Percentiles rank a stretch among this genome's conserved stretches.
Evolutionary conservation across 495 filamentous ascomycete species (phyloP).

Genomic region (Pseudoneurospora amorphoporcata): DNA sequence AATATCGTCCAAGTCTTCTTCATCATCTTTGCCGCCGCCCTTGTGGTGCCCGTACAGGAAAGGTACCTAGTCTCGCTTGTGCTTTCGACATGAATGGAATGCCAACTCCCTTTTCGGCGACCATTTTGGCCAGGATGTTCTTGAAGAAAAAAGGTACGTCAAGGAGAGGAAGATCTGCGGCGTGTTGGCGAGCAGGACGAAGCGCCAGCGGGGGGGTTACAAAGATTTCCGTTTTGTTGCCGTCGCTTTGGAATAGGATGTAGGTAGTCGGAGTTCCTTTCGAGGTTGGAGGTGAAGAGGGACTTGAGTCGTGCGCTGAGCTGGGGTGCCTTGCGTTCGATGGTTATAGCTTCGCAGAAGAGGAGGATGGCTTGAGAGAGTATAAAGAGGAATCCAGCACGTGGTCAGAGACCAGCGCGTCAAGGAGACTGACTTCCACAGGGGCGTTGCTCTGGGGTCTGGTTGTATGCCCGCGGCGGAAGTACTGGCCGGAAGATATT

Average conservation of each 20-base stretch:
- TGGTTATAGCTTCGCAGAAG: neutral
- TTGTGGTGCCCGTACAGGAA: neutral
- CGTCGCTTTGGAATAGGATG: neutral
- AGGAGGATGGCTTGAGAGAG: neutral
- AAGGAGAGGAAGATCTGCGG: constrained; percentile 35
- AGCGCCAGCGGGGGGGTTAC: neutral
- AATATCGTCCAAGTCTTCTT: neutral
- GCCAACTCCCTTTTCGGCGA: constrained; percentile 20
- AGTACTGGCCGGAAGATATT: neutral
- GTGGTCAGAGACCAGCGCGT: neutral
- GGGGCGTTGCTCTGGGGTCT: neutral
- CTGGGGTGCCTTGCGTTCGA: neutral
- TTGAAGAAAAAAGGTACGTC: constrained; percentile 33
- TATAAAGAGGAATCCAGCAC: neutral
- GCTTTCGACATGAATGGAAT: neutral
- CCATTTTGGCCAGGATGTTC: constrained; percentile 28
- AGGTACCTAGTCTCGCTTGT: too few relatives aligned
- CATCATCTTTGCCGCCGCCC: too few relatives aligned
- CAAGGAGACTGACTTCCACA: neutral
- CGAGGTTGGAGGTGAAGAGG: neutral
- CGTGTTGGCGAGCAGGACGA: constrained; percentile 29
- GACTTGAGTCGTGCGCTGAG: neutral
- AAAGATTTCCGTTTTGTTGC: constrained; percentile 9
- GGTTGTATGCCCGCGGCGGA: neutral
- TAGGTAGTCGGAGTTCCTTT: neutral